Evolutionary conservation across 225 moss, liverwort and hornwort species (phyloP), one percentile per base, ranked within the genome.

Genomic region (Anthoceros angustus): DNA sequence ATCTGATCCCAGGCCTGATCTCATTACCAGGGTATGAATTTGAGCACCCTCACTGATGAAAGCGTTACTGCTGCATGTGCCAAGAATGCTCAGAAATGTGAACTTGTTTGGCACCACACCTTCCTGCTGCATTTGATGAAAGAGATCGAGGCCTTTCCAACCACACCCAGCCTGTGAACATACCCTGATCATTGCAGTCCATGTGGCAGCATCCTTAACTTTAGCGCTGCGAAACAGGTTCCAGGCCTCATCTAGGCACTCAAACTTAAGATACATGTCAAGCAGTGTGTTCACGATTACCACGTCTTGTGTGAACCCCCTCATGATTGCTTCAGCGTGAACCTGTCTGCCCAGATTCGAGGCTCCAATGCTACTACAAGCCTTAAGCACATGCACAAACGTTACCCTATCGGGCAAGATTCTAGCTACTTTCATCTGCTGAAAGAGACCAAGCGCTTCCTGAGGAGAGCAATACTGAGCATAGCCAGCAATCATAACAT

Each of bases 241-340:
- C 42, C 45, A 42, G 40, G 70, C 70, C 63, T 71, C 64, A 45
- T 65, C 26, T 39, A 65, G 63, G 64, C 70, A 12, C n/a, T 50
- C 70, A 64, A 42, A 71, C 70, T 64, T 71, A 6, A 64, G 63
- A 45, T 70, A 63, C 70, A 71, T 71, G 38, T 41, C 4, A 5
- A 60, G 0, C 16, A 71, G 65, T 2, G 71, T 40, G 24, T 9
- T 71, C 39, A 45, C 65, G 4, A 65, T 25, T n/a, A 16, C 50
- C 45, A 71, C 70, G 50, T 49, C 4, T 43, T 49, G 65, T 71
- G 64, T 12, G 39, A 25, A n/a, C 41, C 64, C 45, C 18, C 21
- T 20, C 26, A 40, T 15, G 25, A 25, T 71, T 40, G 64, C 50
- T 16, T 64, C n/a, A 6, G 48, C 63, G 55, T 71, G 70, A 42